phyloP scores from a whole-genome alignment of 2,329 filamentous ascomycete species.

The Fusarium chuoi region DNA sequence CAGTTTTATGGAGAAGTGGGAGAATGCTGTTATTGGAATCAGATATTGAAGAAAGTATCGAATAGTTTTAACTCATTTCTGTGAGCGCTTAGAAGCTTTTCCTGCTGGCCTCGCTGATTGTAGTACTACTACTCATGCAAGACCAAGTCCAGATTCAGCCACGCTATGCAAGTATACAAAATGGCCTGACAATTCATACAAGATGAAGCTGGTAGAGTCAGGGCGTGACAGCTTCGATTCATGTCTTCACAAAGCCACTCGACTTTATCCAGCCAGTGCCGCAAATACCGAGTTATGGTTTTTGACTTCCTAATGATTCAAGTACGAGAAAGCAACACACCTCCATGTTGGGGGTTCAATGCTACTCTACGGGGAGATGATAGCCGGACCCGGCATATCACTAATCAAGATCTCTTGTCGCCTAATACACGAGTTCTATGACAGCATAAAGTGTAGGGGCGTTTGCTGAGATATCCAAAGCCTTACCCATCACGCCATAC shows the following conservation, averaged over 20 bases:
- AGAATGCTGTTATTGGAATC: no score
- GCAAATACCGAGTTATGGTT: not conserved
- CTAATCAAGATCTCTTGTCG: not conserved
- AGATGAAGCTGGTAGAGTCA: not conserved
- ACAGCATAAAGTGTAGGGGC: no score
- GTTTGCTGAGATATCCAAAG: not conserved
- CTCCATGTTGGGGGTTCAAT: accelerated
- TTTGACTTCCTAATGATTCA: not conserved
- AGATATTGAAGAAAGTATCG: not conserved
- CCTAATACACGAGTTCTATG: no score
- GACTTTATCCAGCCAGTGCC: not conserved
- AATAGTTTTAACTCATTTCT: not conserved
- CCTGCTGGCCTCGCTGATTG: not conserved
- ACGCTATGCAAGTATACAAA: not conserved
- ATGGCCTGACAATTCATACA: not conserved
- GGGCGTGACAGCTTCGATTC: not conserved
- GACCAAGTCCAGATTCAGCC: not conserved
- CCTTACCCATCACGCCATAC: not conserved
- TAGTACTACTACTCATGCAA: not conserved
- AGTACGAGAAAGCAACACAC: not conserved
- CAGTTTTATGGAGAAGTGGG: not conserved
- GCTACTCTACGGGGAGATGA: not conserved
- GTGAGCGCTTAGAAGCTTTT: not conserved
- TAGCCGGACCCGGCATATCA: not conserved
- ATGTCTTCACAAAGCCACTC: not conserved